Conservation (phyloP, 306 rosid species). For the cucumber (Cucumis sativus) region DNA sequence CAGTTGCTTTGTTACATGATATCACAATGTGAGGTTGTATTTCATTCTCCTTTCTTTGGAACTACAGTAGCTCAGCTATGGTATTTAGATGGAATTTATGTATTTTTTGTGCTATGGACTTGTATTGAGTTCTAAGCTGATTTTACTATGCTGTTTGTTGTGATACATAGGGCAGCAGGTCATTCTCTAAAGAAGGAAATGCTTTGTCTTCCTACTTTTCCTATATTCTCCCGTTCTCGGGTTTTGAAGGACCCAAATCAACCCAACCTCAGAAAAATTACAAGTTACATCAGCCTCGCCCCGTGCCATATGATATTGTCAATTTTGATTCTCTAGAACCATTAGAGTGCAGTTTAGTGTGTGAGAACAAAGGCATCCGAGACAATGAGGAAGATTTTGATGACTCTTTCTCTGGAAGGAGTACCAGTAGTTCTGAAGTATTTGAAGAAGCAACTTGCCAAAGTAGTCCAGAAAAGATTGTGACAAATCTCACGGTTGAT, state of each 20-base stretch:
- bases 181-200: conserved; percentile 32
- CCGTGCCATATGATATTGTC: conserved; percentile 22
- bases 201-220: conserved; percentile 62
- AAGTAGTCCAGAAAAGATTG: conserved; percentile 31
- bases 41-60: background rate
- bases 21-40: background rate
- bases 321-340: conserved; percentile 34
- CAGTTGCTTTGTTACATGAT: background rate
- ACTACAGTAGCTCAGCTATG: background rate
- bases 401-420: conserved; percentile 34
- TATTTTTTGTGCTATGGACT: background rate
- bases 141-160: background rate
- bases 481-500: conserved; percentile 40
- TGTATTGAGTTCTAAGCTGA: background rate
- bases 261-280: conserved; percentile 24
- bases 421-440: conserved; percentile 57
- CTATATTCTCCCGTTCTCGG: conserved; percentile 35
- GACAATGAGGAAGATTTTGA: conserved; percentile 30
- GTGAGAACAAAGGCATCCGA: conserved; percentile 15
- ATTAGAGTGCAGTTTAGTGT: conserved; percentile 18
- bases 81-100: background rate
- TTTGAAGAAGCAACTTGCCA: conserved; percentile 54
- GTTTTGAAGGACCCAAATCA: conserved; percentile 34
- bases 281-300: conserved; percentile 23
- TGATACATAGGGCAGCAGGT: conserved; percentile 35